A percentile compares a stretch with the other conserved stretches of the same genome.
Evolutionary conservation across 441 rosid species (phyloP).

Genomic region (Heliophila coronopifolia): DNA sequence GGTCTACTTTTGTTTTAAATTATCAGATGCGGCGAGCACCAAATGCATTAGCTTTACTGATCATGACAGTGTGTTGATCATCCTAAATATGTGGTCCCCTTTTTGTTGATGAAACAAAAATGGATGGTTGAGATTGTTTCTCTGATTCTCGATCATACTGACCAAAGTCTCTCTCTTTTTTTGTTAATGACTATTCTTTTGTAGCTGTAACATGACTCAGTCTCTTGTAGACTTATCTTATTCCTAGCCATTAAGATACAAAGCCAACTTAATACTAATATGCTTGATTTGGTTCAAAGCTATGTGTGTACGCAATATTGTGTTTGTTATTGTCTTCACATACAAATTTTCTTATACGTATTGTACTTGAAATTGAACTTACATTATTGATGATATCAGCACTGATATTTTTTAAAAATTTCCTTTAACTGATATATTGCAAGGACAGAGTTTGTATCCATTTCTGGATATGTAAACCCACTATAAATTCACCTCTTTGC

Average conservation of each 20-base stretch:
- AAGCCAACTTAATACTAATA: slow-evolving; percentile 15
- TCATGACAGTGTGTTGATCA: slow-evolving; percentile 29
- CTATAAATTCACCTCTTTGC: slow-evolving; percentile 36
- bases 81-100: slow-evolving; percentile 23
- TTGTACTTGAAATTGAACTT: slow-evolving; percentile 35
- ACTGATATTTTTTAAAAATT: slow-evolving; percentile 23
- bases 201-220: slow-evolving; percentile 24
- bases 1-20: slow-evolving; percentile 31
- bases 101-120: slow-evolving; percentile 13
- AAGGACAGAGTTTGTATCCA: slow-evolving; percentile 21
- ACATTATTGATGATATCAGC: slow-evolving; percentile 39
- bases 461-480: slow-evolving; percentile 15
- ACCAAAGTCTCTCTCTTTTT: slow-evolving; percentile 22
- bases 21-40: slow-evolving; percentile 45
- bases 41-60: slow-evolving; percentile 31
- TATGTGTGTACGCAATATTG: slow-evolving; percentile 10
- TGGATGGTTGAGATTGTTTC: slow-evolving; percentile 37
- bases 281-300: slow-evolving; percentile 15
- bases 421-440: slow-evolving; percentile 31
- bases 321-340: slow-evolving; percentile 11
- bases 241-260: slow-evolving; percentile 6
- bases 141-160: slow-evolving; percentile 7
- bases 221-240: not conserved
- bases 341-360: slow-evolving; percentile 25
- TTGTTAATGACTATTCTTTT: slow-evolving; percentile 18